Evolutionary conservation across 2,329 filamentous ascomycete species (phyloP), one percentile per base, ranked within the genome.

Genomic region (Pestalotiopsis sp.): DNA sequence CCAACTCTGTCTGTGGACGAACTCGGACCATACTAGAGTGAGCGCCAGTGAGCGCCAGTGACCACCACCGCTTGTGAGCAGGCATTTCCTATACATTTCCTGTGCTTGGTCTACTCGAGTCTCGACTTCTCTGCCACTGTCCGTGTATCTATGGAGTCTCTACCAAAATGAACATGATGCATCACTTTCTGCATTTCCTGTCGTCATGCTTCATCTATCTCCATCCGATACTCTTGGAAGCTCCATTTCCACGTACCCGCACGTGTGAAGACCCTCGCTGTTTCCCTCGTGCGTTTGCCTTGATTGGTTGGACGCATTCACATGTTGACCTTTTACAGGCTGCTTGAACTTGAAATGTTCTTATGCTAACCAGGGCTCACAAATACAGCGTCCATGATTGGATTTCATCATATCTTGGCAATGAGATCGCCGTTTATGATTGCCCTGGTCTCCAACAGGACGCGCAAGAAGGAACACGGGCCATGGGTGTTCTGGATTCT

Each of bases 341-440:
- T 52, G 17, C 9, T 22, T 52, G 44, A 20, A 20, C 6, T 52
- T n/a, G 44, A 52, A 52, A n/a, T 17, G 17, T 52, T 6, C n/a
- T 9, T 2, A 55, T 39, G 13, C 1, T 11, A 38, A 11, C 35
- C 35, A 62, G n/a, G 35, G 24, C 59, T 62, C 26, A 38, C 30
- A 35, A 59, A 26, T 59, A 52, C 44, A n/a, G 17, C 17, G 44
- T 9, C 17, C 17, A 9, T 52, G 44, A 65, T 65, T 65, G 62
- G 62, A 35, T 20, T 22, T 55, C 24, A n/a, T 24, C 7, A 26
- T 35, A 9, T 30, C 62, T 65, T 65, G 62, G 62, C 62, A 48
- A 56, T 56, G 44, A 17, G 14, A 17, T 65, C 62, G 62, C 10
- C 48, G 62, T 65, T 56, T 38, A 9, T n/a, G 14, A 56, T 65